Percentiles rank a stretch among this genome's conserved stretches.
Evolutionary conservation across 129 eudicot species (phyloP).

Genomic region (Silybum marianum): DNA sequence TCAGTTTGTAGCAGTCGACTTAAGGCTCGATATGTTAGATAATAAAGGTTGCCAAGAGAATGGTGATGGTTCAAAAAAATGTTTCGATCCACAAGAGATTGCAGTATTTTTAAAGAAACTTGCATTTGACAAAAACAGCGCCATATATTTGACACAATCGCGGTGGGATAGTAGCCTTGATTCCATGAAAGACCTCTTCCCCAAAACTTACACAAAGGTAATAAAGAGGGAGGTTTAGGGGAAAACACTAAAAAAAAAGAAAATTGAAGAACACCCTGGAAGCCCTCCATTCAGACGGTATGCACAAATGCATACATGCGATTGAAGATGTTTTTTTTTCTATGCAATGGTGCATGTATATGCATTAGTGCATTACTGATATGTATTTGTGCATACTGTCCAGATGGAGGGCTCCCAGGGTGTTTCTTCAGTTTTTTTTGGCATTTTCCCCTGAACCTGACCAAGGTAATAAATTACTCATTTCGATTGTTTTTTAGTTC

Average conservation of each 20-base stretch:
- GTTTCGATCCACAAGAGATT: constrained; percentile 75
- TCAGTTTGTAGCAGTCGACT: constrained; percentile 81
- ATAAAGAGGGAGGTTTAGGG: not conserved
- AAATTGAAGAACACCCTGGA: too few relatives aligned
- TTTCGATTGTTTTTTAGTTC: not conserved
- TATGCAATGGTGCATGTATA: too few relatives aligned
- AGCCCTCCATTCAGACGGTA: too few relatives aligned
- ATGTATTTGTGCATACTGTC: too few relatives aligned
- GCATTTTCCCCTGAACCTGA: too few relatives aligned
- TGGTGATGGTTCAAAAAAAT: constrained; percentile 62
- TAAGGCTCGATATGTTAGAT: constrained; percentile 85
- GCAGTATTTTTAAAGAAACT: constrained; percentile 74
- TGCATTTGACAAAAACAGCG: constrained; percentile 81
- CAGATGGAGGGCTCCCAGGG: too few relatives aligned
- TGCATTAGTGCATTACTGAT: too few relatives aligned
- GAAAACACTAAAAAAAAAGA: not conserved
- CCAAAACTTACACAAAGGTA: constrained; percentile 92
- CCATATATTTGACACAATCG: constrained; percentile 83
- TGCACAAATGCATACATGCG: too few relatives aligned
- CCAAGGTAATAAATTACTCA: not conserved
- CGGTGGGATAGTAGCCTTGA: constrained; percentile 93
- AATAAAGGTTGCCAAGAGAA: constrained; percentile 83
- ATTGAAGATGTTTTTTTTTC: too few relatives aligned
- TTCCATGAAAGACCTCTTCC: constrained; percentile 76
- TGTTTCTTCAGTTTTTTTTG: too few relatives aligned